Evolutionary conservation across 805 yeast species (phyloP), one percentile per base, ranked within the genome.

Genomic region (Yarrowia keelungensis): DNA sequence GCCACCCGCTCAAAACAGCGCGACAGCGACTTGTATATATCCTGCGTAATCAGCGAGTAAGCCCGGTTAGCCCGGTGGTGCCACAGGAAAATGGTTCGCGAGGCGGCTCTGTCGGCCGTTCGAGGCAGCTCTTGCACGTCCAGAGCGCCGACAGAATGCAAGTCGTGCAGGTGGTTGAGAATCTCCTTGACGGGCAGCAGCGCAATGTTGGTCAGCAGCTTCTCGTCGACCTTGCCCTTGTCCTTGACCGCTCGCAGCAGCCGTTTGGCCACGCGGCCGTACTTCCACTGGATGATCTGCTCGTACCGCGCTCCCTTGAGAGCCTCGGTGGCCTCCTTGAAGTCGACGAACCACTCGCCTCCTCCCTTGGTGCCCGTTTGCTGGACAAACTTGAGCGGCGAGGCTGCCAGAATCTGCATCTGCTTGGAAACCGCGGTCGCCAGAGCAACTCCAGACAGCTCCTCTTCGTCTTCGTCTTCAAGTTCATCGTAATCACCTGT

Each of bases 121-220:
- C 94, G 86, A 12, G 98, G 98, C 38, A 95, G 89, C 79, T 95
- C 99, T 78, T 94, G 98, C 45, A 93, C 84, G 75, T 94, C 97
- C 19, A 93, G 80, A 19, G 90, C 84, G 71, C 93, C 92, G 71
- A 86, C 83, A 67, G 84, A 85, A 36, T 90, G 84, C 67, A 95
- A 80, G 42, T 85, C 84, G 56, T 89, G 85, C 53, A 92, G 79
- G 53, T 89, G 87, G 47, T 88, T 86, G 69, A 97, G 83, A 9
- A 92, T 90, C 45, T 87, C 89, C 70, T 85, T 86, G 69, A 92
- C 96, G 72, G 86, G 90, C 78, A 95, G 83, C 66, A 95, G 79
- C 1, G 95, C 94, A 15, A 85, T 77, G 66, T 90, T 88, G 46
- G 92, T 86, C 64, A 95, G 84, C 19, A 88, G 82, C 74, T 94